phyloP scores from a whole-genome alignment of 108 stramenopile species.

The Pseudonitzschia delicatissima region DNA sequence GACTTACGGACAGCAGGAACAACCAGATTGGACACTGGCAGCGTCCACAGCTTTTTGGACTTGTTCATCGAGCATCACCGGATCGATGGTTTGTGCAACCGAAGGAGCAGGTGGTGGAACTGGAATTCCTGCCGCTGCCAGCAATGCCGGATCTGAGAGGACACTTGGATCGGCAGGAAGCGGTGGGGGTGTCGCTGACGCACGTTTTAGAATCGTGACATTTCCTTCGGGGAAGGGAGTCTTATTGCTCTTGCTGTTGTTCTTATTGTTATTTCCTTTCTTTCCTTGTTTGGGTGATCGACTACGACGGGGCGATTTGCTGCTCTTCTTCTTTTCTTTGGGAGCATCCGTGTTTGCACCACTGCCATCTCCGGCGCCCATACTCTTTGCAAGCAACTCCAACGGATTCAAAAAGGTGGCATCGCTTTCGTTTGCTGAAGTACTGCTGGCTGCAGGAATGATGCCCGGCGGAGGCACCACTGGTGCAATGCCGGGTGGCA shows the following conservation, averaged over 20 bases:
- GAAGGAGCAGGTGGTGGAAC: conserved; percentile 1
- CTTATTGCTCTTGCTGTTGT: conserved; percentile 3
- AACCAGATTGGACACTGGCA: conserved; percentile 44
- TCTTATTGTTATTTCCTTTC: conserved; percentile 39
- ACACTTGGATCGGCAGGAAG: conserved; percentile 11
- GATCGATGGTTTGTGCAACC: not conserved
- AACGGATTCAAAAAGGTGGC: conserved; percentile 25
- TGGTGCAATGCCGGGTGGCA: conserved; percentile 24
- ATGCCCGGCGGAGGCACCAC: not conserved
- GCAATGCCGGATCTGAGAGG: conserved; percentile 19
- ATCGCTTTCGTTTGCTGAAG: not conserved
- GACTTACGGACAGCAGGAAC: conserved; percentile 43
- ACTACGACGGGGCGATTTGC: conserved; percentile 15
- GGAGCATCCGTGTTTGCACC: not conserved
- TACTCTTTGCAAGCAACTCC: conserved; percentile 18
- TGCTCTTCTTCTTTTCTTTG: conserved; percentile 55
- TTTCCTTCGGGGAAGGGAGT: conserved; percentile 33
- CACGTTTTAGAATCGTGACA: conserved; percentile 53
- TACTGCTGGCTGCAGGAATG: not conserved
- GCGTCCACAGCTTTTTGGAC: conserved; percentile 9
- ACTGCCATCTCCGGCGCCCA: not conserved
- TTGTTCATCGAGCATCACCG: not conserved
- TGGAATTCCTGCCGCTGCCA: conserved; percentile 3
- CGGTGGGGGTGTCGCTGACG: conserved; percentile 5
- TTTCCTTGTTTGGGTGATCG: conserved; percentile 15